A percentile compares a stretch with the other conserved stretches of the same genome.
Evolutionary conservation across 2,329 filamentous ascomycete genomes (phyloP).

Genomic region (Paecilomyces niveus): DNA sequence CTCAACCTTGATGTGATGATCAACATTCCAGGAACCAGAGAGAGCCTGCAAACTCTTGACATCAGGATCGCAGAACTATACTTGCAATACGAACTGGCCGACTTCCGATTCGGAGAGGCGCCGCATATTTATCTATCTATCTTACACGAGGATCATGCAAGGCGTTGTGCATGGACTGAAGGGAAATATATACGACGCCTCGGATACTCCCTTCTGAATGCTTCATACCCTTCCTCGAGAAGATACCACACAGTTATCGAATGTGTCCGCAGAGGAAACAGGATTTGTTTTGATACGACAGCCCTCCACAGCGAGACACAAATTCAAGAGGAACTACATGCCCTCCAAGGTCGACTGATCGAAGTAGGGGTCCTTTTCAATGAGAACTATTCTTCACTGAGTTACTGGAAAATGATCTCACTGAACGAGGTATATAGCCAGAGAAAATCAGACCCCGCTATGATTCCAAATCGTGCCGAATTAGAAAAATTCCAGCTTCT

Average conservation of each 20-base stretch:
- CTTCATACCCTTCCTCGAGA: conserved; percentile 18
- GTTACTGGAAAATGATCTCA: conserved; percentile 29
- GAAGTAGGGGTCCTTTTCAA: conserved; percentile 10
- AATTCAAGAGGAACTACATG: conserved; percentile 9
- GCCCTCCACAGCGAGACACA: conserved; percentile 14
- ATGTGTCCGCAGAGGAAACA: conserved; percentile 28
- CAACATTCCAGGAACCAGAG: conserved; percentile 1
- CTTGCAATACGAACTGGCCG: conserved; percentile 32
- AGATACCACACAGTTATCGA: conserved; percentile 20
- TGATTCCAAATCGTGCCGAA: conserved; percentile 9
- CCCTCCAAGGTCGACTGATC: conserved; percentile 16
- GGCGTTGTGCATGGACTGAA: conserved; percentile 52
- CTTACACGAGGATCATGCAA: conserved; percentile 51
- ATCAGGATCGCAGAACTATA: conserved; percentile 46
- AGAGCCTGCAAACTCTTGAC: conserved; percentile 30
- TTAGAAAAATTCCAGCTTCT: conserved; percentile 22
- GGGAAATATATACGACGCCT: conserved; percentile 45
- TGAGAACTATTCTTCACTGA: conserved; percentile 3
- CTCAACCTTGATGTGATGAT: conserved; percentile 5
- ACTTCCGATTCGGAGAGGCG: conserved; percentile 11
- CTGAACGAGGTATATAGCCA: conserved; percentile 20
- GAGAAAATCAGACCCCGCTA: conserved; percentile 5
- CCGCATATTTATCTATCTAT: conserved; percentile 58
- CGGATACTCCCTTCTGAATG: conserved; percentile 49
- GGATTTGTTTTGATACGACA: conserved; percentile 24